Percentiles rank a stretch among this genome's conserved stretches.
Evolutionary conservation across 768 basidiomycete species (phyloP).

Genomic region (Daedaleopsis nitida): DNA sequence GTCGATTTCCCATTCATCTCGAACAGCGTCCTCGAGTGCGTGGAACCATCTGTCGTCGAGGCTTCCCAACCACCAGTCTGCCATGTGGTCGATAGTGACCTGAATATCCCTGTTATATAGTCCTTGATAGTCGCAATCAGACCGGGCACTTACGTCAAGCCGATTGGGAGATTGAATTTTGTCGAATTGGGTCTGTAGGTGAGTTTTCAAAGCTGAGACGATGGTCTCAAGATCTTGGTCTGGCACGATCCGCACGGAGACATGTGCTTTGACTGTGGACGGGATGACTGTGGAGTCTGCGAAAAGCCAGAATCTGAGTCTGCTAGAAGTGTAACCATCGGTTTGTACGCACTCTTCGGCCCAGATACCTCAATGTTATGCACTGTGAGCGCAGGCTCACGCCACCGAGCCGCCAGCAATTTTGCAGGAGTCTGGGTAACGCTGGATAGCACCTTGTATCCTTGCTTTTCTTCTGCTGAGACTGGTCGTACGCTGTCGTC

Average conservation of each 20-base stretch:
- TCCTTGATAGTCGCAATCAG: background rate
- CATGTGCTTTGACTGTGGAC: slow-evolving; percentile 74
- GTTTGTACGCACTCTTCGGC: slow-evolving; percentile 58
- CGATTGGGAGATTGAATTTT: slow-evolving; percentile 66
- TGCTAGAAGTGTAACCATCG: too few species aligned
- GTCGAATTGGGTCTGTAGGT: slow-evolving; percentile 62
- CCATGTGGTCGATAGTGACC: slow-evolving; percentile 80
- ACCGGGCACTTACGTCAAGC: slow-evolving; percentile 55
- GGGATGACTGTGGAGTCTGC: slow-evolving; percentile 90
- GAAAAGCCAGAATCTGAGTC: too few species aligned
- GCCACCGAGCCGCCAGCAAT: slow-evolving; percentile 78
- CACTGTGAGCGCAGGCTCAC: slow-evolving; percentile 87
- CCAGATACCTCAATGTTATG: slow-evolving; percentile 86
- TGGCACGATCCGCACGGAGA: slow-evolving; percentile 92
- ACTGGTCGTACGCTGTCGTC: slow-evolving; percentile 78
- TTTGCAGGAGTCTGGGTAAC: slow-evolving; percentile 70
- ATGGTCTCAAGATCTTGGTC: slow-evolving; percentile 83
- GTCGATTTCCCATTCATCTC: slow-evolving; percentile 83
- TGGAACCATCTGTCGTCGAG: slow-evolving; percentile 86
- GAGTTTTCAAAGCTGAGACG: slow-evolving; percentile 56
- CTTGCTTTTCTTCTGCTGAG: slow-evolving; percentile 63
- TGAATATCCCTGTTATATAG: slow-evolving; percentile 32
- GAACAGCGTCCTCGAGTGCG: slow-evolving; percentile 79
- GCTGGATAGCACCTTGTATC: slow-evolving; percentile 69
- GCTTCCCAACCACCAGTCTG: slow-evolving; percentile 96